These are phyloP conservation scores for Pythium phragmiticola DNA, from an alignment of 352 stramenopile genomes.

Conservation along the genomic window DNA sequence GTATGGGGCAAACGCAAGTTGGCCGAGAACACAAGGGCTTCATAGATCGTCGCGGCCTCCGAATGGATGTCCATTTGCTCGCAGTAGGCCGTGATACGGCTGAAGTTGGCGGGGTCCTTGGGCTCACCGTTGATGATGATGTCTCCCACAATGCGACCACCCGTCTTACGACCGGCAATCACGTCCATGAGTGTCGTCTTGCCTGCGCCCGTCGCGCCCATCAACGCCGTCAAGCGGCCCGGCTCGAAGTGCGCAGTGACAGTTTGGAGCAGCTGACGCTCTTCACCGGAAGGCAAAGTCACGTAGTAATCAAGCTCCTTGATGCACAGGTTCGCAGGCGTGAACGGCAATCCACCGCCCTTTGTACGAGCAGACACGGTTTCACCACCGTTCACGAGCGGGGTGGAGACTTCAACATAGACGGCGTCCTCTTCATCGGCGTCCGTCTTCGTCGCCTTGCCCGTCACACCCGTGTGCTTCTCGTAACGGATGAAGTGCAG, in stretches of 20 bases:
- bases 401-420: conserved; percentile 42
- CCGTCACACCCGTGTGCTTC: conserved; percentile 36
- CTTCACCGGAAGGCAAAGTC: conserved; percentile 45
- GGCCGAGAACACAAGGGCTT: conserved; percentile 92
- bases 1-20: conserved; percentile 70
- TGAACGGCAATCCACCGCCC: conserved; percentile 36
- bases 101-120: conserved; percentile 81
- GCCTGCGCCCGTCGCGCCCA: conserved; percentile 62
- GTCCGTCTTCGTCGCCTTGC: conserved; percentile 33
- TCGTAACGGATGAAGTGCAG: conserved; percentile 61
- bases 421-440: conserved; percentile 30
- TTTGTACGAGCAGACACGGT: conserved; percentile 16
- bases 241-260: conserved; percentile 57
- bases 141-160: conserved; percentile 73
- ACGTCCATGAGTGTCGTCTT: conserved; percentile 74
- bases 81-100: conserved; percentile 87
- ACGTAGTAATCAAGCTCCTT: conserved; percentile 50
- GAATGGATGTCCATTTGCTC: conserved; percentile 86
- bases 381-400: conserved; percentile 10
- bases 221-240: conserved; percentile 67
- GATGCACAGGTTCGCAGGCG: conserved; percentile 43
- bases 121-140: conserved; percentile 89
- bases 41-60: conserved; percentile 79
- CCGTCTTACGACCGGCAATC: conserved; percentile 68
- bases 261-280: conserved; percentile 39